A percentile compares a stretch with the other conserved stretches of the same genome.
phyloP scores from a whole-genome alignment of 2,329 filamentous ascomycete species.

The Xylaria sp. region DNA sequence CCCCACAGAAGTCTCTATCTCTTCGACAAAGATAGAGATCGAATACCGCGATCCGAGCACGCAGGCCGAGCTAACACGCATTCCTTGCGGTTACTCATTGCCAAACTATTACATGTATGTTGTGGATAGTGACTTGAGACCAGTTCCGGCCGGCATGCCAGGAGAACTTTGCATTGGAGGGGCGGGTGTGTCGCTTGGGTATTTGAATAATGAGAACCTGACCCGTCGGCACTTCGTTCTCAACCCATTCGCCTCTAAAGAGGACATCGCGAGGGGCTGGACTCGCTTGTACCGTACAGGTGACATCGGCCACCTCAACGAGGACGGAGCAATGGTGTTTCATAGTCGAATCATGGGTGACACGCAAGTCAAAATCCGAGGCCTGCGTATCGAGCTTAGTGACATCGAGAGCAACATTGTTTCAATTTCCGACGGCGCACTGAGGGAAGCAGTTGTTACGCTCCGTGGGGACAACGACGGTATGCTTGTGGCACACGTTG shows the following conservation, averaged over 20 bases:
- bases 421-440: not conserved
- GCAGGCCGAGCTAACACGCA: not conserved
- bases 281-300: conserved; percentile 42
- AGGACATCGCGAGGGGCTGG: conserved; percentile 12
- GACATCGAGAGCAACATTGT: conserved; percentile 43
- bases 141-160: conserved; percentile 46
- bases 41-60: not conserved
- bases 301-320: conserved; percentile 45
- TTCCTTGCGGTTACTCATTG: conserved; percentile 17
- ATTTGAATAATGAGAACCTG: conserved; percentile 39
- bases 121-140: conserved; percentile 45
- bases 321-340: conserved; percentile 45
- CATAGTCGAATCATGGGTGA: conserved; percentile 48
- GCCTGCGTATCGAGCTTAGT: conserved; percentile 45
- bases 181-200: conserved; percentile 44
- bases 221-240: conserved; percentile 3
- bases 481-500: conserved; percentile 40
- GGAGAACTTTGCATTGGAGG: conserved; percentile 53
- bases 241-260: not conserved
- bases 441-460: conserved; percentile 9
- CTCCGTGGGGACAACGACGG: conserved; percentile 5
- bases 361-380: conserved; percentile 40
- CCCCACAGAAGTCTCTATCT: conserved; percentile 26
- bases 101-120: conserved; percentile 43
- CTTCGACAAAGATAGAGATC: conserved; percentile 12